These are phyloP conservation scores for Nakaseomyces sp. DNA, from an alignment of 1,139 yeast species.

Conservation along the genomic window DNA sequence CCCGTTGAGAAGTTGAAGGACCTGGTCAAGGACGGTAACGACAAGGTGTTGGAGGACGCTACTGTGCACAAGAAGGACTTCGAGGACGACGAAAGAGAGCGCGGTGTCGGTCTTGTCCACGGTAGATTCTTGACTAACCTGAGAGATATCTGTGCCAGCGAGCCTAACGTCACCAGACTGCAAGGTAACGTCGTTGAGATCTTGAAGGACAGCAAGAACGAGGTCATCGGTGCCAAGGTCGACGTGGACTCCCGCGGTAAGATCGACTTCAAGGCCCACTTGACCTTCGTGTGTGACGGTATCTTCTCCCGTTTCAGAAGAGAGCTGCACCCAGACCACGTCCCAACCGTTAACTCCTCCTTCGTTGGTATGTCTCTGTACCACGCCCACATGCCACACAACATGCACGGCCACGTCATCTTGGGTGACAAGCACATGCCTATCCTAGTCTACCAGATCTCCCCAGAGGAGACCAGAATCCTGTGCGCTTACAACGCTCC, in stretches of 20 bases:
- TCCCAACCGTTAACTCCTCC: constrained; percentile 68
- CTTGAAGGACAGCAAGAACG: constrained; percentile 43
- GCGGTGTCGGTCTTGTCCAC: constrained; percentile 86
- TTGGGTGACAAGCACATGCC: constrained; percentile 78
- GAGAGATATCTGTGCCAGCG: constrained; percentile 58
- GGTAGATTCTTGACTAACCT: constrained; percentile 78
- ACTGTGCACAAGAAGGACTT: constrained; percentile 44
- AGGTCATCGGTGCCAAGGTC: constrained; percentile 60
- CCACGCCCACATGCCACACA: constrained; percentile 63
- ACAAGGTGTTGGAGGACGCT: constrained; percentile 42
- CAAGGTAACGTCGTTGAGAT: constrained; percentile 75
- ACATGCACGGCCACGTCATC: constrained; percentile 81
- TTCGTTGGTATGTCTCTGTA: constrained; percentile 76
- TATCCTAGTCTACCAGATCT: constrained; percentile 76
- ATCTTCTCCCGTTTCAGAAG: constrained; percentile 88
- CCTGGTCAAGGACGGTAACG: constrained; percentile 48
- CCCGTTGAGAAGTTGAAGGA: constrained; percentile 43
- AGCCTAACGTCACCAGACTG: constrained; percentile 62
- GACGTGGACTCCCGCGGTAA: constrained; percentile 34
- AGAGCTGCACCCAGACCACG: constrained; percentile 47
- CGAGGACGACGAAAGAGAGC: constrained; percentile 54
- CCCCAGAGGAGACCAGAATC: constrained; percentile 75
- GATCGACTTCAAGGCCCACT: constrained; percentile 43
- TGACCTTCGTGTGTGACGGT: constrained; percentile 85
- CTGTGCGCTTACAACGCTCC: constrained; percentile 77